phyloP scores from a whole-genome alignment of 208 protist genomes.

The Acanthamoeba triangularis region DNA sequence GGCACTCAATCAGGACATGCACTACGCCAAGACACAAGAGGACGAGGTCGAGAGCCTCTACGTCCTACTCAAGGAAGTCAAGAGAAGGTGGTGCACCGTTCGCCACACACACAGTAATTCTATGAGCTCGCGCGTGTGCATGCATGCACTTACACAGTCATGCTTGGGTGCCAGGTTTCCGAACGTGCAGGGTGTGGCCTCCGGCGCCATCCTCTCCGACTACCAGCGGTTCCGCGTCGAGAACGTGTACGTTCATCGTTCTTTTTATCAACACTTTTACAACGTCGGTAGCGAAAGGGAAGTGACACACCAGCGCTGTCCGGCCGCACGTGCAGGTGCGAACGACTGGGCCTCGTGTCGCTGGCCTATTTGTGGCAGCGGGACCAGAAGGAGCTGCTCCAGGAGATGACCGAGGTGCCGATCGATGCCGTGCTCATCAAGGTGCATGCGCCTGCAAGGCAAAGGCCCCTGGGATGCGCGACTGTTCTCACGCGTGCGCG shows the following conservation, averaged over 20 bases:
- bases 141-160: not conserved
- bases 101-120: too few relatives aligned
- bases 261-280: not conserved
- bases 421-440: slow-evolving; percentile 97
- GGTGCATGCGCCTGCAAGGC: slow-evolving; percentile 55
- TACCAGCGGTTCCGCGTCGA: slow-evolving; percentile 99
- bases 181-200: slow-evolving; percentile 95
- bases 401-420: slow-evolving; percentile 94
- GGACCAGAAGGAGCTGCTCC: slow-evolving; percentile 95
- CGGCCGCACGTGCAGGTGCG: slow-evolving; percentile 29
- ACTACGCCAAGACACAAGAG: slow-evolving; percentile 89
- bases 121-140: not conserved
- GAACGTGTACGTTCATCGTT: slow-evolving; percentile 92
- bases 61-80: slow-evolving; percentile 94
- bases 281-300: too few relatives aligned
- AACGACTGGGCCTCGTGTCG: slow-evolving; percentile 95
- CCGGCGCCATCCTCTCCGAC: slow-evolving; percentile 98
- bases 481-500: not conserved
- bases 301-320: not conserved
- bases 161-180: slow-evolving; percentile 30
- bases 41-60: slow-evolving; percentile 99
- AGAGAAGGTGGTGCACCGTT: slow-evolving; percentile 92
- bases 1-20: slow-evolving; percentile 91
- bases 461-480: slow-evolving; percentile 95
- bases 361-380: slow-evolving; percentile 98